Evolutionary conservation across 768 basidiomycete species (phyloP).

Genomic region (Suillus paluster): DNA sequence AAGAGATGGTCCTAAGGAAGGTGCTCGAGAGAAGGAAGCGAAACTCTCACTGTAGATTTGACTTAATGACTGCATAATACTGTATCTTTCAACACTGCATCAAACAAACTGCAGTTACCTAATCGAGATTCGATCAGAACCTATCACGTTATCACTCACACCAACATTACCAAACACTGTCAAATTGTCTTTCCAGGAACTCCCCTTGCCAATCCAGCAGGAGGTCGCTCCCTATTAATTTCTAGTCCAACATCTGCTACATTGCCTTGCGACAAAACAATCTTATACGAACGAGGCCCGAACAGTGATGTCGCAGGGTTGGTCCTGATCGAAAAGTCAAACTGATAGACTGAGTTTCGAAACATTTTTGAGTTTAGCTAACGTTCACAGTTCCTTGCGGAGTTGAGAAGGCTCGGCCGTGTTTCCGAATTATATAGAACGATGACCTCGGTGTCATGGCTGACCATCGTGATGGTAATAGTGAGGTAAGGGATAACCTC

Average conservation of each 20-base stretch:
- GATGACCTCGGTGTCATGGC: neutral
- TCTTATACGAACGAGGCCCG: neutral
- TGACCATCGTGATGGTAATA: neutral
- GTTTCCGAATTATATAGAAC: neutral
- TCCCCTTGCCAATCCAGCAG: neutral
- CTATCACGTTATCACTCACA: neutral
- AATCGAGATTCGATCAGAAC: neutral
- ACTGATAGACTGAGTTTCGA: neutral
- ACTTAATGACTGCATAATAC: neutral
- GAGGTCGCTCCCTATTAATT: neutral
- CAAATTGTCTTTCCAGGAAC: neutral
- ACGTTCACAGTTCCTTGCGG: neutral
- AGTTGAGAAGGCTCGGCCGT: neutral
- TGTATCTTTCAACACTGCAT: neutral
- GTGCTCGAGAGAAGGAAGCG: conserved; percentile 3
- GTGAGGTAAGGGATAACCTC: neutral
- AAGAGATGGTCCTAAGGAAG: conserved; percentile 2
- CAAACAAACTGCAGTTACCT: neutral
- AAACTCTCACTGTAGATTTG: neutral
- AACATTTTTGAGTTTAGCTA: conserved; percentile 4
- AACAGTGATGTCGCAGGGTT: neutral
- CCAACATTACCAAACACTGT: neutral
- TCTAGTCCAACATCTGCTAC: neutral
- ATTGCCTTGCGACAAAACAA: neutral
- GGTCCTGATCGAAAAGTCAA: neutral